Base-by-base conservation (phyloP, 2,329 filamentous ascomycete species). In the Phaeosphaeria sp. region DNA sequence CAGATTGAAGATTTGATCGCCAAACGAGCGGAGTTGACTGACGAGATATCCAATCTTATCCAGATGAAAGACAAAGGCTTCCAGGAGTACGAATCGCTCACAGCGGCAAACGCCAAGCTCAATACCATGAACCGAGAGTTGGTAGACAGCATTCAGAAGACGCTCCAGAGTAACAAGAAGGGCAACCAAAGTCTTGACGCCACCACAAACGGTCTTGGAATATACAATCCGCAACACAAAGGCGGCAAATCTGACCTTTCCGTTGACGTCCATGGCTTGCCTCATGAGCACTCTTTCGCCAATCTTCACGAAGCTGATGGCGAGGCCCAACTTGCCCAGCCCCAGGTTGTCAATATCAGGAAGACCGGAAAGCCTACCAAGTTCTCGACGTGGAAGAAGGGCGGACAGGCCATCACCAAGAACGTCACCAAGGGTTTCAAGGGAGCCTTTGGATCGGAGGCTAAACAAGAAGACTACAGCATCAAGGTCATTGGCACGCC, bases 301-400 rank as follows among this genome's bases (percentile, higher is more conserved):
- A 77, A 80, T 55, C 67, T 82, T 18, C 74, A 80, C 23, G 84
- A 86, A 18, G 90, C 91, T 46, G 92, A 95, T 42, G 83, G 79
- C 9, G 87, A 89, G 63, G 80, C 84, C 15, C 84, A 85, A 0
- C 78, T 89, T 49, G 76, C 88, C 25, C 90, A 92, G 1, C 93
- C 95, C n/a, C 95, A 96, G 59, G 91, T 98, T 33, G 91, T 98
- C 59, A 96, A 95, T 69, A 96, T 98, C 62, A 89, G 93, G 69
- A 98, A 97, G 62, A 71, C 72, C 80, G 93, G 91, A 27, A 93
- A 97, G 74, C 88, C 90, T 53, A 96, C 93, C 81, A 98, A 97
- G 77, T 97, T 97, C 80, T 97, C 96, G 80, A 97, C 97, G 80
- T 98, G 95, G 93, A 97, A 97, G 84, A 97, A 96, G 82, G 93